phyloP scores from a whole-genome alignment of 2,329 filamentous ascomycete genomes.

The Fusarium sp. region DNA sequence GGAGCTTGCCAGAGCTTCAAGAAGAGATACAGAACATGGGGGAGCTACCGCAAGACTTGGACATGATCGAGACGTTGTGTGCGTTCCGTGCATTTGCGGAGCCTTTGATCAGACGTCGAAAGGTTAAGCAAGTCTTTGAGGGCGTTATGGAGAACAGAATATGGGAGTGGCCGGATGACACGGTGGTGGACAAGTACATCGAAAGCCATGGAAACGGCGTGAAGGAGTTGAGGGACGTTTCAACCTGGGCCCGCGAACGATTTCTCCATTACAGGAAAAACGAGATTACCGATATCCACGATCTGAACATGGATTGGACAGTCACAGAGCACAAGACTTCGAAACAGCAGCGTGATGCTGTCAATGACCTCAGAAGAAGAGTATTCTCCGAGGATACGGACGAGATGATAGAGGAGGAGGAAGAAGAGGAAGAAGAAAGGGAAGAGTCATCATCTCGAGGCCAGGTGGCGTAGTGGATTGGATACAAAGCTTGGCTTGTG shows the following conservation, averaged over 20 bases:
- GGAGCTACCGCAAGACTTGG: conserved; percentile 48
- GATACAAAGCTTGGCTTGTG: background rate
- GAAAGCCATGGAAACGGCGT: conserved; percentile 43
- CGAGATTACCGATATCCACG: conserved; percentile 6
- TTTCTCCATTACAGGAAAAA: conserved; percentile 10
- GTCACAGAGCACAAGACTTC: conserved; percentile 3
- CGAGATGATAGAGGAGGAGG: background rate
- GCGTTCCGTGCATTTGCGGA: conserved; percentile 62
- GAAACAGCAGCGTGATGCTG: background rate
- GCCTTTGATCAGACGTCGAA: conserved; percentile 51
- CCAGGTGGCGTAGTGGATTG: background rate
- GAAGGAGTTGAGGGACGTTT: conserved; percentile 40
- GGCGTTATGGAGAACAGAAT: conserved; percentile 42
- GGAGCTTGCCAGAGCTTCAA: conserved; percentile 50
- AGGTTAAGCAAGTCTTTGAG: conserved; percentile 48
- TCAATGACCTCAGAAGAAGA: conserved; percentile 6
- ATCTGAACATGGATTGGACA: conserved; percentile 8
- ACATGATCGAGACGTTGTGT: conserved; percentile 56
- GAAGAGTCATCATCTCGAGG: background rate
- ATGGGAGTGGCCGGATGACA: conserved; percentile 54
- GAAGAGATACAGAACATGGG: conserved; percentile 52
- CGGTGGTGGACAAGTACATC: conserved; percentile 51
- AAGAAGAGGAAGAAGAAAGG: background rate
- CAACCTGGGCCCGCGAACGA: conserved; percentile 37
- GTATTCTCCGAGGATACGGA: background rate